Percentiles rank a stretch among this genome's conserved stretches.
Evolutionary conservation across 331 rosid species (phyloP).

Genomic region (Rosa hybrid): DNA sequence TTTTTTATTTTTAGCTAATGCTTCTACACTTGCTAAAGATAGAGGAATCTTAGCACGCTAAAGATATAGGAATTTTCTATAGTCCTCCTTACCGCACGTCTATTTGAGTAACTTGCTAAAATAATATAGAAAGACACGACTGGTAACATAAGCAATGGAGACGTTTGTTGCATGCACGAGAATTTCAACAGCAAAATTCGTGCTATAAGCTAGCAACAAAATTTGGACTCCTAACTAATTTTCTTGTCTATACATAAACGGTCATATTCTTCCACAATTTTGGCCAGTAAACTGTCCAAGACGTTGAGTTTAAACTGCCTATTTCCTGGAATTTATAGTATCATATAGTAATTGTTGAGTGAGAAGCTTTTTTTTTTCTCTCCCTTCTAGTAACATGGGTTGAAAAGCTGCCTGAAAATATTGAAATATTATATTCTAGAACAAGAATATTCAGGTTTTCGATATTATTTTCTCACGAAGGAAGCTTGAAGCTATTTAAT

Average conservation of each 20-base stretch:
- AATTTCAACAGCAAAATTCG: not conserved
- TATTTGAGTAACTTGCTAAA: not conserved
- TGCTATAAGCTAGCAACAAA: not conserved
- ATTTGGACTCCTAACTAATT: not conserved
- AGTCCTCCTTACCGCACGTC: not conserved
- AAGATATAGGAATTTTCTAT: too few relatives aligned
- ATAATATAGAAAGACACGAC: not conserved
- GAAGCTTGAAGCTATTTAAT: not conserved
- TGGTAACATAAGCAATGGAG: not conserved
- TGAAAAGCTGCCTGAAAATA: not conserved
- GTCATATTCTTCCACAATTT: not conserved
- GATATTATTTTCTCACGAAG: not conserved
- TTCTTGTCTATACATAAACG: not conserved
- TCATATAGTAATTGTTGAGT: not conserved
- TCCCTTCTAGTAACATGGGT: conserved; percentile 8
- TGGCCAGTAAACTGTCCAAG: not conserved
- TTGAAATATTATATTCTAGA: not conserved
- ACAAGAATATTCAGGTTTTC: not conserved
- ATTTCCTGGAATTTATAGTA: not conserved
- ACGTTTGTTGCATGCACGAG: not conserved
- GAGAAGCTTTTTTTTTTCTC: not conserved
- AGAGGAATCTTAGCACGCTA: too few relatives aligned
- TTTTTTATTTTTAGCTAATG: too few relatives aligned
- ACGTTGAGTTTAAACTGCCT: not conserved
- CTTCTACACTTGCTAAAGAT: too few relatives aligned